A percentile compares a stretch with the other conserved stretches of the same genome.
phyloP scores from a whole-genome alignment of 768 basidiomycete species.

The Auricularia heimuer region DNA sequence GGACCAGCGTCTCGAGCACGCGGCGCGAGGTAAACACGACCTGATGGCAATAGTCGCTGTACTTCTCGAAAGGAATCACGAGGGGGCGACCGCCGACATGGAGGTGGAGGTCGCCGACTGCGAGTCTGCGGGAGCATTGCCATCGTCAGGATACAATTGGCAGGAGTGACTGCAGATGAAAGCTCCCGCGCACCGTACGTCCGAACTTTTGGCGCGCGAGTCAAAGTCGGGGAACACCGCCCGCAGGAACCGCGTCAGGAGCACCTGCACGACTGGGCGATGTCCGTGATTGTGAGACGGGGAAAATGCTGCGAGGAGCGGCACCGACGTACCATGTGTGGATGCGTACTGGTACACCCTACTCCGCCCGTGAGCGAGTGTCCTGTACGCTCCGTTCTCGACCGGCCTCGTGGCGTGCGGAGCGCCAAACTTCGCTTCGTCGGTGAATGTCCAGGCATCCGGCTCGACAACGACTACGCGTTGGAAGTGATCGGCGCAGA shows the following conservation, averaged over 20 bases:
- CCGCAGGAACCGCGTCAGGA: slow-evolving; percentile 1
- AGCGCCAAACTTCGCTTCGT: slow-evolving; percentile 11
- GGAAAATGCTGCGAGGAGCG: neutral
- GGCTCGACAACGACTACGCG: slow-evolving; percentile 24
- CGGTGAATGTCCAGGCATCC: slow-evolving; percentile 18
- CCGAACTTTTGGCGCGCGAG: neutral
- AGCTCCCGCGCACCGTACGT: neutral
- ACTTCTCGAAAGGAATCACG: slow-evolving; percentile 9
- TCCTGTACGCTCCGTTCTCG: slow-evolving; percentile 10
- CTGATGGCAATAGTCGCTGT: slow-evolving; percentile 11
- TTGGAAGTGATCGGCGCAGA: slow-evolving; percentile 26
- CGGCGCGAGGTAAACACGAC: slow-evolving; percentile 16
- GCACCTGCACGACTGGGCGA: neutral
- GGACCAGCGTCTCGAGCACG: slow-evolving; percentile 22
- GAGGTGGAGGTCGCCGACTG: slow-evolving; percentile 14
- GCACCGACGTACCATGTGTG: slow-evolving; percentile 11
- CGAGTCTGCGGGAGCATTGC: neutral
- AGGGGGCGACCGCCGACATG: slow-evolving; percentile 10
- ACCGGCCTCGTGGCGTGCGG: slow-evolving; percentile 8
- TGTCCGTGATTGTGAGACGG: neutral
- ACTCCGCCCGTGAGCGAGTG: slow-evolving; percentile 9
- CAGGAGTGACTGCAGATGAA: neutral
- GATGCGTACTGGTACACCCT: slow-evolving; percentile 22
- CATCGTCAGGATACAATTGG: neutral
- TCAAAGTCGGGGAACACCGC: neutral